Percentiles rank a stretch among this genome's conserved stretches.
Evolutionary conservation across 371 early-diverging fungal genomes (phyloP).

Genomic region (Catenaria anguillulae): DNA sequence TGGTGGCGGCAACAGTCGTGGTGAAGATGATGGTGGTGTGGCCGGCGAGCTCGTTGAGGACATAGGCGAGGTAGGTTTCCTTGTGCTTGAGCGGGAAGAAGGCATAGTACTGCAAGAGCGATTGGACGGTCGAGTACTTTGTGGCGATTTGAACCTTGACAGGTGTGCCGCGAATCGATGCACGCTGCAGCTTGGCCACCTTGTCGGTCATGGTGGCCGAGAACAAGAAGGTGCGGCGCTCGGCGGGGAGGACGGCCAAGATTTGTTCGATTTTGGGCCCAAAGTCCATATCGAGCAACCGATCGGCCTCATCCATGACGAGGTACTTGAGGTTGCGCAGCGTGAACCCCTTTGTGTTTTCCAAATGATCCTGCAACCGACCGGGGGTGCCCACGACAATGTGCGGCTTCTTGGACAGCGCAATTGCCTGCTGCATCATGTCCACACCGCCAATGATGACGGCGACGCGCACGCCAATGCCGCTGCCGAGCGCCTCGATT

Average conservation of each 20-base stretch:
- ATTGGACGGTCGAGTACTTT: conserved; percentile 83
- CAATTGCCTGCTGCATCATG: conserved; percentile 86
- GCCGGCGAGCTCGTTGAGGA: conserved; percentile 82
- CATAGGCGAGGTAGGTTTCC: conserved; percentile 79
- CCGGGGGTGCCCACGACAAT: conserved; percentile 96
- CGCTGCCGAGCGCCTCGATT: conserved; percentile 77
- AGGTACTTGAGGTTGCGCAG: conserved; percentile 73
- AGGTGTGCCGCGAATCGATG: conserved; percentile 70
- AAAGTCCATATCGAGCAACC: conserved; percentile 91
- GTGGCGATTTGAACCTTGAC: conserved; percentile 81
- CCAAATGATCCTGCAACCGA: conserved; percentile 88
- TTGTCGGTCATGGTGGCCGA: conserved; percentile 95
- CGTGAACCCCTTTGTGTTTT: conserved; percentile 93
- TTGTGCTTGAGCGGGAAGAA: conserved; percentile 93
- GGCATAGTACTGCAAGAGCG: conserved; percentile 83
- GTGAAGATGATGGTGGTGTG: conserved; percentile 83
- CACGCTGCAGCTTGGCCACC: conserved; percentile 84
- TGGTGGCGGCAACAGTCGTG: conserved; percentile 69
- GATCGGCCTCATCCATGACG: conserved; percentile 98
- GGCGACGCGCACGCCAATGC: conserved; percentile 81
- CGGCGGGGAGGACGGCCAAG: conserved; percentile 75
- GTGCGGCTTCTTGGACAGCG: conserved; percentile 89
- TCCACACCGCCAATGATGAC: conserved; percentile 97
- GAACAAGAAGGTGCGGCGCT: conserved; percentile 87
- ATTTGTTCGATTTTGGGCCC: conserved; percentile 92